These are phyloP conservation scores for Collybiopsis luxurians DNA, from an alignment of 768 basidiomycete species.

Conservation along the genomic window DNA sequence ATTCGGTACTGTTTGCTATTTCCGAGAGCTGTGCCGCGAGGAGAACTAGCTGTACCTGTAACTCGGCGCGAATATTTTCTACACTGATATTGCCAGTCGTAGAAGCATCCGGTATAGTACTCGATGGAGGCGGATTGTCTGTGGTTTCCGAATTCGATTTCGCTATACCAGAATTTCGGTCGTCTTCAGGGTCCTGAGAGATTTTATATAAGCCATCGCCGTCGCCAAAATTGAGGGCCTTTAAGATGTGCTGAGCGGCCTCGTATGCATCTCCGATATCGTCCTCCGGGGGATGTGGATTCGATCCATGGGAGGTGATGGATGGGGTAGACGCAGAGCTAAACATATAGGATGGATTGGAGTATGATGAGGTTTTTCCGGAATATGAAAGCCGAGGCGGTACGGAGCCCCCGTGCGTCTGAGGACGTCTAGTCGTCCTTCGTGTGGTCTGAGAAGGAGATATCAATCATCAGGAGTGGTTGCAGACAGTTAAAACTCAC, in stretches of 20 bases:
- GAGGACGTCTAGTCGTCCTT: constrained; percentile 78
- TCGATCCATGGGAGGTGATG: constrained; percentile 5
- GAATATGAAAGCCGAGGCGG: constrained; percentile 20
- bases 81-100: constrained; percentile 14
- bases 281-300: constrained; percentile 11
- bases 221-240: constrained; percentile 68
- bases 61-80: constrained; percentile 54
- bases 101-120: constrained; percentile 6
- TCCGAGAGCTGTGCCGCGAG: constrained; percentile 72
- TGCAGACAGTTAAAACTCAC: constrained; percentile 41
- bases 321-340: constrained; percentile 22
- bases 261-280: constrained; percentile 67
- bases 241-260: constrained; percentile 74
- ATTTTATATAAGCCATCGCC: constrained; percentile 47
- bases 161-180: background rate
- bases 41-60: constrained; percentile 73
- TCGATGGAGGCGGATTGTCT: background rate
- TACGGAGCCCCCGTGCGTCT: constrained; percentile 40
- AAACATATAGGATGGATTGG: constrained; percentile 38
- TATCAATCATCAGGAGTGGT: background rate
- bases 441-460: constrained; percentile 58
- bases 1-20: constrained; percentile 42
- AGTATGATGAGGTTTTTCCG: constrained; percentile 30
- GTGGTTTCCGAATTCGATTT: constrained; percentile 15
- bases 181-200: constrained; percentile 1